Percentiles rank a stretch among this genome's conserved stretches.
These are phyloP conservation scores for Plectosphaerella plurivora DNA, from an alignment of 2,329 filamentous ascomycete species.

Conservation along the genomic window DNA sequence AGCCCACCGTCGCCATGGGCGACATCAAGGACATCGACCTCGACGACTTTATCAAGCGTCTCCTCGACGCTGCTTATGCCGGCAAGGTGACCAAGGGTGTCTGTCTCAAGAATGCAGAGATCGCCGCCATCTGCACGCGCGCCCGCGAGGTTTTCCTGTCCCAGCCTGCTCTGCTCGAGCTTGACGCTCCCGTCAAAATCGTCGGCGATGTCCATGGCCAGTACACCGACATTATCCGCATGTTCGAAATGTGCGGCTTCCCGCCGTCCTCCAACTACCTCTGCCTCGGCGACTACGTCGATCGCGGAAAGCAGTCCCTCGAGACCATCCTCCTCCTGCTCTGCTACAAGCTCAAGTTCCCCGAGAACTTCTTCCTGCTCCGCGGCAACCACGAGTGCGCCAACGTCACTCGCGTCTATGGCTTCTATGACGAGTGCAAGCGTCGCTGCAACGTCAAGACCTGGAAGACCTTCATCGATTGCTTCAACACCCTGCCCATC, in stretches of 20 bases:
- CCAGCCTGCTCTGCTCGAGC: constrained; percentile 86
- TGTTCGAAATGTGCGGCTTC: constrained; percentile 99
- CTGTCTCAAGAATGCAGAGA: constrained; percentile 95
- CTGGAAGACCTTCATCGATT: constrained; percentile 97
- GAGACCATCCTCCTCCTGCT: constrained; percentile 90
- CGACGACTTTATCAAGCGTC: constrained; percentile 93
- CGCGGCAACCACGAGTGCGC: constrained; percentile 96
- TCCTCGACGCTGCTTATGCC: constrained; percentile 91
- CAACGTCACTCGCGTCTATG: constrained; percentile 92
- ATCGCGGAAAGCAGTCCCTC: constrained; percentile 90
- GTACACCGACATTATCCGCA: constrained; percentile 90
- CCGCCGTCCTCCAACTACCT: constrained; percentile 88
- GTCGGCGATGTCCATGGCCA: constrained; percentile 96
- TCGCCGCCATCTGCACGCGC: constrained; percentile 85
- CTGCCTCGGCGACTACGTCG: constrained; percentile 94
- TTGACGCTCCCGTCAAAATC: constrained; percentile 94
- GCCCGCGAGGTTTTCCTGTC: constrained; percentile 85
- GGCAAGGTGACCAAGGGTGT: constrained; percentile 98
- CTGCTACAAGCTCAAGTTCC: constrained; percentile 96
- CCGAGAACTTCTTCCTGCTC: constrained; percentile 94
- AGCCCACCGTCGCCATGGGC: constrained; percentile 69
- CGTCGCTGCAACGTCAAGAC: constrained; percentile 93
- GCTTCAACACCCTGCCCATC: constrained; percentile 92
- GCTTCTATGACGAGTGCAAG: constrained; percentile 98
- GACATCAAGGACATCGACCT: constrained; percentile 90